Conservation (phyloP, 306 rosid genomes). For the Abrus pulchellus region DNA sequence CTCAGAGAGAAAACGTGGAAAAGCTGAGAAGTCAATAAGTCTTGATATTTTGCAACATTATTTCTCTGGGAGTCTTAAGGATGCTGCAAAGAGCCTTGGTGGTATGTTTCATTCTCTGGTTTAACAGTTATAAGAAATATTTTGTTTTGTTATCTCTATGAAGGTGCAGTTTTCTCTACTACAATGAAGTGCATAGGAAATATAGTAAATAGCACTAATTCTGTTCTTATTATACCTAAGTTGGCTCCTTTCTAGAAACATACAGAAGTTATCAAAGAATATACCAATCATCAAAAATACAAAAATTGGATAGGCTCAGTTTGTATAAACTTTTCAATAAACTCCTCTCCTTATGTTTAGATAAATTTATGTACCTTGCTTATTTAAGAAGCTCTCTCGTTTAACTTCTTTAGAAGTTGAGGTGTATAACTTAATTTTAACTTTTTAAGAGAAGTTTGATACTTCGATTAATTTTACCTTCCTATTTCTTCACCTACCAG, state of each 20-base stretch:
- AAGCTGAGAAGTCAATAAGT: constrained; percentile 89
- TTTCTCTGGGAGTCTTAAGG: constrained; percentile 92
- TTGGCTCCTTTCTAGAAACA: constrained; percentile 18
- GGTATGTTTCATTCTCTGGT: constrained; percentile 59
- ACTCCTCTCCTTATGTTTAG: too few species aligned
- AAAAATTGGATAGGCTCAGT: not conserved
- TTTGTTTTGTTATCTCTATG: constrained; percentile 12
- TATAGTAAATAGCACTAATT: constrained; percentile 4
- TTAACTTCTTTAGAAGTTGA: too few species aligned
- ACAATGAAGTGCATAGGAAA: not conserved
- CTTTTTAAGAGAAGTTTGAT: too few species aligned
- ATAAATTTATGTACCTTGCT: too few species aligned
- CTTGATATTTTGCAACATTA: constrained; percentile 83
- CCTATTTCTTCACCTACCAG: too few species aligned
- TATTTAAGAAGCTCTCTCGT: too few species aligned
- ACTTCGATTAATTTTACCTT: too few species aligned
- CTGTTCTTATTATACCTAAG: not conserved
- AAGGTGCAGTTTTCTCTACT: not conserved
- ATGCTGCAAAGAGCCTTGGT: constrained; percentile 95
- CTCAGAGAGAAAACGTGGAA: constrained; percentile 84
- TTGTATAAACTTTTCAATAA: too few species aligned
- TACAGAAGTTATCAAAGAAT: not conserved
- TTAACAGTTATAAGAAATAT: constrained; percentile 12
- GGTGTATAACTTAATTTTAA: too few species aligned
- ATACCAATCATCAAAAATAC: not conserved